phyloP scores from a whole-genome alignment of 495 filamentous ascomycete genomes.

The Neurospora tetraspora region DNA sequence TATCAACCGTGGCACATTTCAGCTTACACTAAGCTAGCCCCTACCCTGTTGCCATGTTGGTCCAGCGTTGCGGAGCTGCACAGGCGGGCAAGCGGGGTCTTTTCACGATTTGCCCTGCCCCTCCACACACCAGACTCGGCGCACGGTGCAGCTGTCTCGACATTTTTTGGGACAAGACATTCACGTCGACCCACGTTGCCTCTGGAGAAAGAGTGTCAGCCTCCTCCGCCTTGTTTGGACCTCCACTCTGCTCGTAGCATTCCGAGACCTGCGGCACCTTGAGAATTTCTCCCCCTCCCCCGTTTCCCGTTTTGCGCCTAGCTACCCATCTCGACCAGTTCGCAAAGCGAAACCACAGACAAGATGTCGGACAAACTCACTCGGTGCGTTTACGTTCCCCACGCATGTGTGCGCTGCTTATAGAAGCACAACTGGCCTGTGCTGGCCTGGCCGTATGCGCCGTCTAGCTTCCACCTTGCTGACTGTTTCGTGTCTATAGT shows the following conservation, averaged over 20 bases:
- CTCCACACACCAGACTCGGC: conserved; percentile 5
- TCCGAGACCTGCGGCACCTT: neutral
- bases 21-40: conserved; percentile 8
- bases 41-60: conserved; percentile 3
- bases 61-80: neutral
- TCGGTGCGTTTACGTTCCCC: conserved; percentile 42
- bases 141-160: neutral
- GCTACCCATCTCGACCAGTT: conserved; percentile 2
- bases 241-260: neutral
- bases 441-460: neutral
- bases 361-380: conserved; percentile 82
- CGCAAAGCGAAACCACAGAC: conserved; percentile 5
- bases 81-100: neutral
- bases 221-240: neutral
- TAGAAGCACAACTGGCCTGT: neutral
- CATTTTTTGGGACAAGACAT: conserved; percentile 8
- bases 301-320: neutral
- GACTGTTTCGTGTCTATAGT: conserved; percentile 40
- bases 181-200: conserved; percentile 10
- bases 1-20: conserved; percentile 13
- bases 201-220: neutral
- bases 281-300: neutral
- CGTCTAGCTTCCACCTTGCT: neutral
- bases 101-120: conserved; percentile 8
- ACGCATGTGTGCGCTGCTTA: neutral